These are phyloP conservation scores for Bimuria novae-zelandiae DNA, from an alignment of 2,329 filamentous ascomycete species.

Conservation along the genomic window DNA sequence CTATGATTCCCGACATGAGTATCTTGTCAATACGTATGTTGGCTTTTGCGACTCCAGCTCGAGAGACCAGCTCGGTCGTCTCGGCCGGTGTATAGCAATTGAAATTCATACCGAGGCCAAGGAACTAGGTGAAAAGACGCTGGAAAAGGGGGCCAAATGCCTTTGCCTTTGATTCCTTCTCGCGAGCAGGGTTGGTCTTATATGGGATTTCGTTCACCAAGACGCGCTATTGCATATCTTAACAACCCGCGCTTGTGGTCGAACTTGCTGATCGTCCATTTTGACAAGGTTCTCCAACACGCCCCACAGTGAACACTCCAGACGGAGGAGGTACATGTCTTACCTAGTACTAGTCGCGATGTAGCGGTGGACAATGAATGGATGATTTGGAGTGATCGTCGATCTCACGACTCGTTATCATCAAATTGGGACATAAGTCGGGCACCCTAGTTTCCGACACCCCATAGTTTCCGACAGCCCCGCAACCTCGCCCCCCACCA, in stretches of 20 bases:
- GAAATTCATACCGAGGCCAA: not conserved
- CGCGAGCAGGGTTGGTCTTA: not conserved
- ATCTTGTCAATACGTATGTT: constrained; percentile 48
- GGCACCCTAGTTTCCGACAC: too few relatives aligned
- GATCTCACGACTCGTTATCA: not conserved
- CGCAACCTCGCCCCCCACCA: too few relatives aligned
- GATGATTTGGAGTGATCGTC: not conserved
- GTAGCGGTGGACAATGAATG: not conserved
- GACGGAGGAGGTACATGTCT: not conserved
- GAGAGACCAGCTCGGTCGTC: constrained; percentile 56
- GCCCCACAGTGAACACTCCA: not conserved
- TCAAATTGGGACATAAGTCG: not conserved
- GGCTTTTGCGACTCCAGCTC: constrained; percentile 57
- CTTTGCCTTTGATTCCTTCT: too few relatives aligned
- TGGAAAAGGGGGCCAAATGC: not conserved
- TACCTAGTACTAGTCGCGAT: not conserved
- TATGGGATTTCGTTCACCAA: too few relatives aligned
- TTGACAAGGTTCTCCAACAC: not conserved
- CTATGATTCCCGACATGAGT: constrained; percentile 55
- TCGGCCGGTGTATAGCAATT: constrained; percentile 54
- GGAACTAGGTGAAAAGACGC: not conserved
- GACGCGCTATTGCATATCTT: not conserved
- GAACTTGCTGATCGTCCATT: not conserved
- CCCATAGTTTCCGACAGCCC: too few relatives aligned
- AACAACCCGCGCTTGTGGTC: not conserved